These are phyloP conservation scores for Trichoderma erinaceum DNA, from an alignment of 495 filamentous ascomycete genomes.

Conservation along the genomic window DNA sequence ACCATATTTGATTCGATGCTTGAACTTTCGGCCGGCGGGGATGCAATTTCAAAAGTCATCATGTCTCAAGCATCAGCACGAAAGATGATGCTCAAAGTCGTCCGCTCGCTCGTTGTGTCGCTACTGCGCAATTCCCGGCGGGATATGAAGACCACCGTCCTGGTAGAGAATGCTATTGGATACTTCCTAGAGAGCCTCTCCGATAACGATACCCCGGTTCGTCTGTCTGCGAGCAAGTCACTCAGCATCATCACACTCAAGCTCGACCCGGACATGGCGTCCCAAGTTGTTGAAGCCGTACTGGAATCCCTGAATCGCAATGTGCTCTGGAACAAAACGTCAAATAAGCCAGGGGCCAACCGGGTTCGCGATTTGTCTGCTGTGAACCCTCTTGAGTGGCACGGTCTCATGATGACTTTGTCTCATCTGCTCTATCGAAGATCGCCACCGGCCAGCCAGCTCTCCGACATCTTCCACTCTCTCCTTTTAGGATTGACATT, in stretches of 20 bases:
- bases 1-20: conserved; percentile 47
- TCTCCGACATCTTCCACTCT: conserved; percentile 63
- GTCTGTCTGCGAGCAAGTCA: conserved; percentile 87
- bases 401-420: conserved; percentile 81
- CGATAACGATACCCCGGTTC: conserved; percentile 83
- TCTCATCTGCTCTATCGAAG: conserved; percentile 76
- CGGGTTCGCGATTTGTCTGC: conserved; percentile 57
- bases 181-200: conserved; percentile 59
- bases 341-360: conserved; percentile 21
- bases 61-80: conserved; percentile 66
- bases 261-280: conserved; percentile 70
- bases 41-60: conserved; percentile 41
- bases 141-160: conserved; percentile 42
- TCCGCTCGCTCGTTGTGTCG: conserved; percentile 62
- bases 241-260: conserved; percentile 78
- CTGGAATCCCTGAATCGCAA: conserved; percentile 68
- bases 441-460: conserved; percentile 58
- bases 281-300: conserved; percentile 79
- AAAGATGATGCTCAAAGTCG: conserved; percentile 76
- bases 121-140: conserved; percentile 41
- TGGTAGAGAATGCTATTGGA: conserved; percentile 71
- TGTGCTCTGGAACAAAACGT: conserved; percentile 54
- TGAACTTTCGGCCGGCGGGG: conserved; percentile 33
- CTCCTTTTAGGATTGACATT: conserved; percentile 73
- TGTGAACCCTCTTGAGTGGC: conserved; percentile 80